Evolutionary conservation across 164 flowering plant genomes (phyloP).

Genomic region (Sedum album): DNA sequence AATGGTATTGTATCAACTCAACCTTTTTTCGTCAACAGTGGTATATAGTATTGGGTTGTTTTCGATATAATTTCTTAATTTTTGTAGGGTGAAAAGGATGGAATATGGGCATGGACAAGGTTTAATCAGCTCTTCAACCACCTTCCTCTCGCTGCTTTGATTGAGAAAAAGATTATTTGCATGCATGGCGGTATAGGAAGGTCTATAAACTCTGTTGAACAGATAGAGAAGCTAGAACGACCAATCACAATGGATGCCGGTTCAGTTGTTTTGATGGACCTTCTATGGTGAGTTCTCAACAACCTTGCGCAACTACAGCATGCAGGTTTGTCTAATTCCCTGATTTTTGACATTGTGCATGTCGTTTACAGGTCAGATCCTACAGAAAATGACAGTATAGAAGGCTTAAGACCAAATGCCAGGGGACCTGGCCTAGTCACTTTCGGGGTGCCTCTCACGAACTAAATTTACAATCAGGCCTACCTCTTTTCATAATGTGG

Average conservation of each 20-base stretch:
- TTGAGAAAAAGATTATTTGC: slow-evolving; percentile 95
- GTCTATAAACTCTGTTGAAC: slow-evolving; percentile 86
- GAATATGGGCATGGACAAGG: slow-evolving; percentile 99
- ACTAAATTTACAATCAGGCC: not conserved
- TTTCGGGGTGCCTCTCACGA: slow-evolving; percentile 60
- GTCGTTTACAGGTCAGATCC: slow-evolving; percentile 84
- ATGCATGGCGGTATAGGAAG: slow-evolving; percentile 99
- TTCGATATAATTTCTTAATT: slow-evolving; percentile 7
- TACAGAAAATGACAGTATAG: slow-evolving; percentile 94
- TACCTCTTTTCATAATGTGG: not conserved
- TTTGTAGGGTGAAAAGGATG: slow-evolving; percentile 89
- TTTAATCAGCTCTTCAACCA: slow-evolving; percentile 94
- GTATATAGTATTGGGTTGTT: not conserved
- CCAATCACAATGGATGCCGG: slow-evolving; percentile 99
- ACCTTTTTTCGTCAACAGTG: slow-evolving; percentile 2
- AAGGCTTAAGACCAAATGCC: slow-evolving; percentile 98
- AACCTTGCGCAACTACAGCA: not conserved
- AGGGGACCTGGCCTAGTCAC: slow-evolving; percentile 97
- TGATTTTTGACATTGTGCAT: not conserved
- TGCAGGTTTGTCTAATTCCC: not conserved
- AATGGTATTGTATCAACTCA: slow-evolving; percentile 39
- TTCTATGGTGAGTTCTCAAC: slow-evolving; percentile 51
- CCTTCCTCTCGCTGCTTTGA: slow-evolving; percentile 93
- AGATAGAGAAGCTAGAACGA: slow-evolving; percentile 95
- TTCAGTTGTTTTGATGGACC: slow-evolving; percentile 89